These are phyloP conservation scores for Viridothelium virens DNA, from an alignment of 495 filamentous ascomycete species.

Conservation along the genomic window DNA sequence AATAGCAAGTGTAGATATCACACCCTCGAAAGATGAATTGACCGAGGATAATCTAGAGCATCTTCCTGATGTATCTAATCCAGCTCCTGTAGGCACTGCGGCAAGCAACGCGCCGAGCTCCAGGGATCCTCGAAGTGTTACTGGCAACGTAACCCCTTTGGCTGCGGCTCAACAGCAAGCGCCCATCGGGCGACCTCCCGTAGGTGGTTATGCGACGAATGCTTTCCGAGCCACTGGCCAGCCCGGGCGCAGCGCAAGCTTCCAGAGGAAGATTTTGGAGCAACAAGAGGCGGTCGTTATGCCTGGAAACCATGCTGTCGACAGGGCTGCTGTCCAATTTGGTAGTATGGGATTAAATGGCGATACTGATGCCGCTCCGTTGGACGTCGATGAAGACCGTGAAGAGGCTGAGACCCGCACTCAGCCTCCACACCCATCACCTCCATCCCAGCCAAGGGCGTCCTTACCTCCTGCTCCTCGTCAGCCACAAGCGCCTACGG, in stretches of 20 bases:
- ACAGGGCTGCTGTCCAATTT: conserved; percentile 92
- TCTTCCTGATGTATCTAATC: conserved; percentile 68
- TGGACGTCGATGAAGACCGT: conserved; percentile 86
- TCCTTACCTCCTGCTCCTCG: conserved; percentile 70
- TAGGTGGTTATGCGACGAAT: conserved; percentile 63
- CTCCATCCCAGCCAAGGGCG: conserved; percentile 78
- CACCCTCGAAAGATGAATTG: conserved; percentile 72
- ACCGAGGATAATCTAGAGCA: conserved; percentile 89
- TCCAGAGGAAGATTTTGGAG: conserved; percentile 75
- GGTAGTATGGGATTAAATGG: conserved; percentile 90
- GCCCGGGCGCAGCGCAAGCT: conserved; percentile 58
- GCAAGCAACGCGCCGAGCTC: conserved; percentile 88
- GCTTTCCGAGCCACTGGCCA: conserved; percentile 65
- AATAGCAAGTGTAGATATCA: conserved; percentile 30
- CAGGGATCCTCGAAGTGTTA: conserved; percentile 56
- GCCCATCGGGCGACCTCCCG: conserved; percentile 49
- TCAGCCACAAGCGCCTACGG: conserved; percentile 26
- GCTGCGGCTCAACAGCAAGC: conserved; percentile 43
- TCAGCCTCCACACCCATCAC: conserved; percentile 90
- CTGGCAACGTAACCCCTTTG: conserved; percentile 49
- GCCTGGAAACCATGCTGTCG: conserved; percentile 95
- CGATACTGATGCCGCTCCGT: conserved; percentile 46
- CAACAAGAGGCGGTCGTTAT: conserved; percentile 97
- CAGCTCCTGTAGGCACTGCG: conserved; percentile 68
- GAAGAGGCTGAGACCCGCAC: conserved; percentile 92